Percentiles rank a stretch among this genome's conserved stretches.
Evolutionary conservation across 1,284 basidiomycete genomes (phyloP).

Genomic region (Rhodotorula sp.): DNA sequence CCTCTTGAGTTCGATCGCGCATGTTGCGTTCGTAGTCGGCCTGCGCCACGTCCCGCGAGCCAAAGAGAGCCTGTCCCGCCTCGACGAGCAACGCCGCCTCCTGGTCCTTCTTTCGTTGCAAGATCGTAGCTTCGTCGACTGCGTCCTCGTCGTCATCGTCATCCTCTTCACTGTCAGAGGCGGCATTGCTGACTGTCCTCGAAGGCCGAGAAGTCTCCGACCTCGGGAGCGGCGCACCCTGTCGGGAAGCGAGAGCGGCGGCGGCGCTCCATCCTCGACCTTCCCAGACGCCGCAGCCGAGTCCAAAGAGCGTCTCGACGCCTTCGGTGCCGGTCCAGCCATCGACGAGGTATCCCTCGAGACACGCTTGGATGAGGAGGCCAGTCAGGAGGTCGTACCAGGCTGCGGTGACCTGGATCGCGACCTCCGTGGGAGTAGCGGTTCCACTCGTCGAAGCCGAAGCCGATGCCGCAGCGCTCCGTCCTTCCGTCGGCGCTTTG

Average conservation of each 20-base stretch:
- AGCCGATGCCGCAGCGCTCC: slow-evolving; percentile 10
- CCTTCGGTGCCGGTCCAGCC: slow-evolving; percentile 70
- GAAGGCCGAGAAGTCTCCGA: neutral
- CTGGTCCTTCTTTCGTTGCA: slow-evolving; percentile 20
- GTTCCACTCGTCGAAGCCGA: neutral
- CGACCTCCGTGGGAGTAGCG: slow-evolving; percentile 15
- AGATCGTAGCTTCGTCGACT: slow-evolving; percentile 10
- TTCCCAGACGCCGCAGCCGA: slow-evolving; percentile 60
- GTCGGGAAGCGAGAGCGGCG: neutral
- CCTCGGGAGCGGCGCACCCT: neutral
- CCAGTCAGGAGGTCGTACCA: slow-evolving; percentile 77
- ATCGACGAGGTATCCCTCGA: slow-evolving; percentile 75
- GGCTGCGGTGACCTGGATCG: slow-evolving; percentile 54
- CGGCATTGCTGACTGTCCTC: neutral
- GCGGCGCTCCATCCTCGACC: slow-evolving; percentile 35
- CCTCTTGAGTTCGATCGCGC: slow-evolving; percentile 42
- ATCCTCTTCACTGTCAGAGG: slow-evolving; percentile 8
- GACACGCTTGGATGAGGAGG: slow-evolving; percentile 68
- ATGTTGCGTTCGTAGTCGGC: slow-evolving; percentile 42
- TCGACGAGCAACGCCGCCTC: slow-evolving; percentile 21
- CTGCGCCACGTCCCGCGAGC: slow-evolving; percentile 36
- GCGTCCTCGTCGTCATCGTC: slow-evolving; percentile 14
- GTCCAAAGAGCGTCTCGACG: slow-evolving; percentile 67
- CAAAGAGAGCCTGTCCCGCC: slow-evolving; percentile 34
- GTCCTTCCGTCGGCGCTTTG: slow-evolving; percentile 7